Evolutionary conservation across 2,329 filamentous ascomycete genomes (phyloP).

Genomic region (Neodidymelliopsis sp.): DNA sequence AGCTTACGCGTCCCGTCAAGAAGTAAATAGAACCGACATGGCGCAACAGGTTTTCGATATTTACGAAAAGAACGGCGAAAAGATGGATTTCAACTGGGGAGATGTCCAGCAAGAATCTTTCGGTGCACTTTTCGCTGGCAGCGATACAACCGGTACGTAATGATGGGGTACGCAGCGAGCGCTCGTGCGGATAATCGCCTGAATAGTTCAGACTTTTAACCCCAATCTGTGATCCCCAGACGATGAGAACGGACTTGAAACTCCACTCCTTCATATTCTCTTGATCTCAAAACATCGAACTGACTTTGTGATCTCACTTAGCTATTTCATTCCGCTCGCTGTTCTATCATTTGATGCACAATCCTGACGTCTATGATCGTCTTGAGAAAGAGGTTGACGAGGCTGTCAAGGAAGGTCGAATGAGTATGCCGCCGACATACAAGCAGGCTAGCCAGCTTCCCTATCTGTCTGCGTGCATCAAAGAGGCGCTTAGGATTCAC

Average conservation of each 20-base stretch:
- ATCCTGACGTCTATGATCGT: slow-evolving; percentile 26
- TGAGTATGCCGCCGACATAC: slow-evolving; percentile 21
- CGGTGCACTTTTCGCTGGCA: slow-evolving; percentile 19
- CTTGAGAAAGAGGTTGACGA: slow-evolving; percentile 27
- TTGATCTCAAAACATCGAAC: slow-evolving; percentile 48
- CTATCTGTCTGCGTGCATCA: slow-evolving; percentile 55
- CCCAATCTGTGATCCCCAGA: neutral
- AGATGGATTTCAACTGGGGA: slow-evolving; percentile 39
- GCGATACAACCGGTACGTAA: no score
- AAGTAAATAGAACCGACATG: slow-evolving; percentile 33
- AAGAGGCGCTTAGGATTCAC: slow-evolving; percentile 54
- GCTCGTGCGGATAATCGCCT: slow-evolving; percentile 32
- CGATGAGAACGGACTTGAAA: neutral
- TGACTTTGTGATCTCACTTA: no score
- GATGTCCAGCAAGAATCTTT: slow-evolving; percentile 39
- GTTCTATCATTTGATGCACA: slow-evolving; percentile 50
- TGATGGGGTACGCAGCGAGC: no score
- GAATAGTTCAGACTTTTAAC: neutral
- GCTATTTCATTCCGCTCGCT: slow-evolving; percentile 42
- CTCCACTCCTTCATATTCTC: slow-evolving; percentile 28
- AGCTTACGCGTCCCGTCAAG: no score
- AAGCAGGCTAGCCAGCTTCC: slow-evolving; percentile 37
- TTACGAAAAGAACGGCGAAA: slow-evolving; percentile 38
- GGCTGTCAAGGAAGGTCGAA: slow-evolving; percentile 10
- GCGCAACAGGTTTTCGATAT: slow-evolving; percentile 42